phyloP scores from a whole-genome alignment of 139 green algal genomes.

The Haematococcus lacustris region DNA sequence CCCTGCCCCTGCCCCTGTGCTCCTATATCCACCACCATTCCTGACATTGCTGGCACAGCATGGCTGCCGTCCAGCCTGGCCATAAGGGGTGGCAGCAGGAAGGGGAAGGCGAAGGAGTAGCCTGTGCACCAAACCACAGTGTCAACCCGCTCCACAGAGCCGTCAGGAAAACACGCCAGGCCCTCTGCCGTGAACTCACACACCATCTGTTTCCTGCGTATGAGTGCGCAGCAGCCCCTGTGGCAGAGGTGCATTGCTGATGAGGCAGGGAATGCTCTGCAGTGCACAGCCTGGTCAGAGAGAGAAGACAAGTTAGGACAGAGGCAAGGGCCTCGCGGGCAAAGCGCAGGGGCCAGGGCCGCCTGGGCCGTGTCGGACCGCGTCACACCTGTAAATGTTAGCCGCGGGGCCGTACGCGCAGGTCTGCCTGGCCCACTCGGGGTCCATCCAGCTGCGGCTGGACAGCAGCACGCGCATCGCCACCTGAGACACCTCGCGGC shows the following conservation, averaged over 20 bases:
- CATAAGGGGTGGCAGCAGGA: conserved; percentile 39
- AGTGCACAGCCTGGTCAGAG: no score
- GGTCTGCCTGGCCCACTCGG: conserved; percentile 1
- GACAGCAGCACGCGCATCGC: conserved; percentile 51
- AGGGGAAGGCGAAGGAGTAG: conserved; percentile 65
- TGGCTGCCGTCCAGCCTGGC: background rate
- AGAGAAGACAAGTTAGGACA: background rate
- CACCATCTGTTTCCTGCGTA: conserved; percentile 30
- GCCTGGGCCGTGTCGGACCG: background rate
- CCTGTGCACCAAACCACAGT: conserved; percentile 66
- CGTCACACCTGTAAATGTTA: conserved; percentile 26
- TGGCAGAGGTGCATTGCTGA: no score
- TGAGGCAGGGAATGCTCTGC: no score
- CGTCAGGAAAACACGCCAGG: conserved; percentile 33
- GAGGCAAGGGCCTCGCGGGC: background rate
- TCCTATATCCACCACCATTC: no score
- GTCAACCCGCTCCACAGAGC: conserved; percentile 36
- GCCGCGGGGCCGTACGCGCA: conserved; percentile 5
- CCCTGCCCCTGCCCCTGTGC: no score
- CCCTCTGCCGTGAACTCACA: conserved; percentile 22
- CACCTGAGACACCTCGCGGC: conserved; percentile 43
- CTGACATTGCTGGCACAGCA: background rate
- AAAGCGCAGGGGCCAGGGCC: background rate
- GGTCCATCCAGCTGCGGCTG: conserved; percentile 43
- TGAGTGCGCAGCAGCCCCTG: background rate